These are phyloP conservation scores for Candida sithepensis DNA, from an alignment of 805 yeast genomes.

Conservation along the genomic window DNA sequence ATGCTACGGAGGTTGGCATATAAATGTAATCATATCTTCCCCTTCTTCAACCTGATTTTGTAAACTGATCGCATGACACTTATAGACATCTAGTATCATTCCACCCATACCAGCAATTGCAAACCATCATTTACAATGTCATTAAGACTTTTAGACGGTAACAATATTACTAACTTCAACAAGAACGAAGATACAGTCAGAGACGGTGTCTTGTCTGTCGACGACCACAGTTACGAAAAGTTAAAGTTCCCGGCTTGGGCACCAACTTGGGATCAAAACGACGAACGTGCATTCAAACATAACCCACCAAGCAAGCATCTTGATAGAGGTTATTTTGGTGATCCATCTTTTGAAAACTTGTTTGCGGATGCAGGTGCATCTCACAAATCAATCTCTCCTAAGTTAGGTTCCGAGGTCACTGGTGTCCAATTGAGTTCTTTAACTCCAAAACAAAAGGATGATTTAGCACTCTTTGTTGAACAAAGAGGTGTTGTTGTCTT, in stretches of 20 bases:
- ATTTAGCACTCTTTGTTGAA: slow-evolving; percentile 63
- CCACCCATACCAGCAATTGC: background rate
- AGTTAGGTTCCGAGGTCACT: slow-evolving; percentile 59
- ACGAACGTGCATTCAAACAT: slow-evolving; percentile 33
- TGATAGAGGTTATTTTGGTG: slow-evolving; percentile 64
- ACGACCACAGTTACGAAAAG: slow-evolving; percentile 34
- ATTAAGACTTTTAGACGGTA: background rate
- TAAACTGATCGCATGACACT: background rate
- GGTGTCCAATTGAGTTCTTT: slow-evolving; percentile 58
- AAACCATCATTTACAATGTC: background rate
- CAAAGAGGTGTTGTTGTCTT: slow-evolving; percentile 66
- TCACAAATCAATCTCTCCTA: slow-evolving; percentile 53
- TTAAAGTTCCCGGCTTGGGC: slow-evolving; percentile 49
- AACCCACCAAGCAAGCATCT: slow-evolving; percentile 47
- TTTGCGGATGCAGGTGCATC: slow-evolving; percentile 30
- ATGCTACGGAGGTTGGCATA: background rate
- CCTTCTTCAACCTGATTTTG: background rate
- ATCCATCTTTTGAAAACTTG: slow-evolving; percentile 48
- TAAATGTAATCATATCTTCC: background rate
- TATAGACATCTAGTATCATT: background rate
- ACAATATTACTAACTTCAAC: slow-evolving; percentile 39
- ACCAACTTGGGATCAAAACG: slow-evolving; percentile 62
- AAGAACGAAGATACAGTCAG: slow-evolving; percentile 45
- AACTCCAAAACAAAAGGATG: slow-evolving; percentile 56
- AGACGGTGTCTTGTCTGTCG: slow-evolving; percentile 44